Base-by-base conservation (phyloP, 2,329 filamentous ascomycete species). In the Aspergillus ochraceus region DNA sequence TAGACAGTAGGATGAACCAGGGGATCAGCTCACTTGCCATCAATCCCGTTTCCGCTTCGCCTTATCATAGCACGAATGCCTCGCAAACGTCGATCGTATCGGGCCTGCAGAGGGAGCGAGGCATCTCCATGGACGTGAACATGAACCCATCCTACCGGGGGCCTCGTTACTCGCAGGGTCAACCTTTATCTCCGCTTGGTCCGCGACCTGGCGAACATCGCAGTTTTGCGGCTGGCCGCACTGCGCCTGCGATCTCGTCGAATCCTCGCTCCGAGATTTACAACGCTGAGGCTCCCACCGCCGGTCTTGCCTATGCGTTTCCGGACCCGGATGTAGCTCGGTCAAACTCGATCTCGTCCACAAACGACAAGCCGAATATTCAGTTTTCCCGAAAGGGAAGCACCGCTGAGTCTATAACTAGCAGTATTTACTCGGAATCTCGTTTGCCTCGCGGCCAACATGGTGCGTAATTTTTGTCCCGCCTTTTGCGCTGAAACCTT, bases 231-330 rank as follows among this genome's bases (percentile, higher is more conserved):
- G 75, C 76, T 53, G 77, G 79, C 49, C 78, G 80, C 53, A 80
- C 79, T 22, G 80, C 80, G 11, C 80, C 80, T 20, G 76, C 79
- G 1, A 82, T 82, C 57, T 77, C 77, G 17, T 79, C 78, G 24
- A 81, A 82, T 65, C 80, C 80, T 24, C 76, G 77, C 50, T 77
- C 78, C 26, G 80, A 81, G 60, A 80, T 81, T 55, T 81, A 81
- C 63, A 80, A 80, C 60, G 80, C 80, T 4, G 79, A 81, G 59
- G 76, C 78, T 12, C 80, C 80, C 36, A 81, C 79, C 5, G 77
- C 77, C 26, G 80, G 80, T 72, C 77, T 81, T 64, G 79, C 80
- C 3, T 82, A 81, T 63, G 80, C 80, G 22, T 82, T 82, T 66
- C 80, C 80, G 0, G 80, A 82, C 64, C 80, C 80, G 1, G 79